Percentiles rank a stretch among this genome's conserved stretches.
These are phyloP conservation scores for Geotrichum cucujoidarum DNA, from an alignment of 1,139 yeast genomes.

Conservation along the genomic window DNA sequence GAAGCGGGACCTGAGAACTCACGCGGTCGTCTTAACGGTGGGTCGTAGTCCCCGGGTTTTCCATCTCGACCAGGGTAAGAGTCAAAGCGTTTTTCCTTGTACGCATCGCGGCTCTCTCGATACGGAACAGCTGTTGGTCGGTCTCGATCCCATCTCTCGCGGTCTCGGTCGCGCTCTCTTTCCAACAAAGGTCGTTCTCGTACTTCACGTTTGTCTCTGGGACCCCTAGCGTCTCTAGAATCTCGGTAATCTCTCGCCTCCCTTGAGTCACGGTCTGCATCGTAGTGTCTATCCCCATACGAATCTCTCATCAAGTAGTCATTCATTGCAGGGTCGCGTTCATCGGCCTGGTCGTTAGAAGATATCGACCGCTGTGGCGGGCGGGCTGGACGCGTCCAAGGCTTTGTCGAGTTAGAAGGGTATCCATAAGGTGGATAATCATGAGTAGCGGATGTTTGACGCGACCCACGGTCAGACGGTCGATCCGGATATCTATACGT, in stretches of 20 bases:
- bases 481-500: conserved; percentile 7
- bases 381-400: conserved; percentile 1
- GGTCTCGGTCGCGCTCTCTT: conserved; percentile 18
- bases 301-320: not conserved
- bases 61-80: not conserved
- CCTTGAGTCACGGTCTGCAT: conserved; percentile 13
- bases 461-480: not conserved
- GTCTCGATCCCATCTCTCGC: conserved; percentile 25
- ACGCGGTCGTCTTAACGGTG: not conserved
- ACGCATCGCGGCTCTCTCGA: not conserved
- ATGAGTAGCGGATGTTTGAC: not conserved
- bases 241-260: not conserved
- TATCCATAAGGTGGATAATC: not conserved
- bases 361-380: conserved; percentile 5
- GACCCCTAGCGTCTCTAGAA: conserved; percentile 18
- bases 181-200: conserved; percentile 4
- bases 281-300: conserved; percentile 15
- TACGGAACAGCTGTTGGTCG: conserved; percentile 5
- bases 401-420: not conserved
- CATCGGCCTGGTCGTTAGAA: conserved; percentile 1
- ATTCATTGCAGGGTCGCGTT: not conserved
- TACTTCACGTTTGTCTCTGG: conserved; percentile 5
- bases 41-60: not conserved
- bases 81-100: conserved; percentile 5
- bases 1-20: not conserved